Percentiles rank a stretch among this genome's conserved stretches.
Evolutionary conservation across 257 asterid genomes (phyloP).

Genomic region (Pogostemon cablin): DNA sequence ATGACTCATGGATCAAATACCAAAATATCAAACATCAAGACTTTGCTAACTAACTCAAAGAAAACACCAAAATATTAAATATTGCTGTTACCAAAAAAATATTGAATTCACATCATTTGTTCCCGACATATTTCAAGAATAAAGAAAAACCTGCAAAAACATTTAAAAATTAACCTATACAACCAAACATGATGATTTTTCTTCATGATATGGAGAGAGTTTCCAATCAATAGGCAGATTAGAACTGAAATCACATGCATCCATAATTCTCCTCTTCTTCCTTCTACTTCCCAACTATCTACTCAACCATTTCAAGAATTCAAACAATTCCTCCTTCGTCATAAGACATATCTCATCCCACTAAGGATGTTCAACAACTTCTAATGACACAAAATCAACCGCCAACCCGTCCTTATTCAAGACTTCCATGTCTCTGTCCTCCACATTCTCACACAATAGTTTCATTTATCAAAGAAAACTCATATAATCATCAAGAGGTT

Average conservation of each 20-base stretch:
- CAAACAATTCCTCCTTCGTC: slow-evolving; percentile 61
- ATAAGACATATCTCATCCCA: slow-evolving; percentile 52
- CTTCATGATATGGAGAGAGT: slow-evolving; percentile 67
- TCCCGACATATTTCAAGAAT: slow-evolving; percentile 4
- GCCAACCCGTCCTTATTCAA: slow-evolving; percentile 58
- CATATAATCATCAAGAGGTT: slow-evolving; percentile 16
- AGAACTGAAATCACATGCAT: slow-evolving; percentile 69
- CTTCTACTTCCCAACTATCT: slow-evolving; percentile 88
- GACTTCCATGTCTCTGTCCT: slow-evolving; percentile 51
- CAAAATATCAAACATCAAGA: neutral
- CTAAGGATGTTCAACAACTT: slow-evolving; percentile 58
- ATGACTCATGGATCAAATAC: neutral
- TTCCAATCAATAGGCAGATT: slow-evolving; percentile 78
- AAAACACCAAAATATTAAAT: slow-evolving; percentile 6
- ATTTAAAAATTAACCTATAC: slow-evolving; percentile 52
- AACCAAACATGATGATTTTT: slow-evolving; percentile 57
- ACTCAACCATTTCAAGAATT: slow-evolving; percentile 52
- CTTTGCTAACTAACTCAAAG: neutral
- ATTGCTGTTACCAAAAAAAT: neutral
- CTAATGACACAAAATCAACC: slow-evolving; percentile 63
- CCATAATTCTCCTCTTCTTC: slow-evolving; percentile 76
- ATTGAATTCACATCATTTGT: neutral
- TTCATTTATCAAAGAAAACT: slow-evolving; percentile 20
- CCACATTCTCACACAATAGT: slow-evolving; percentile 43
- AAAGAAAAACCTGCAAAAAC: slow-evolving; percentile 14